Conservation (phyloP, 306 rosid species). For the Malus orientalis region DNA sequence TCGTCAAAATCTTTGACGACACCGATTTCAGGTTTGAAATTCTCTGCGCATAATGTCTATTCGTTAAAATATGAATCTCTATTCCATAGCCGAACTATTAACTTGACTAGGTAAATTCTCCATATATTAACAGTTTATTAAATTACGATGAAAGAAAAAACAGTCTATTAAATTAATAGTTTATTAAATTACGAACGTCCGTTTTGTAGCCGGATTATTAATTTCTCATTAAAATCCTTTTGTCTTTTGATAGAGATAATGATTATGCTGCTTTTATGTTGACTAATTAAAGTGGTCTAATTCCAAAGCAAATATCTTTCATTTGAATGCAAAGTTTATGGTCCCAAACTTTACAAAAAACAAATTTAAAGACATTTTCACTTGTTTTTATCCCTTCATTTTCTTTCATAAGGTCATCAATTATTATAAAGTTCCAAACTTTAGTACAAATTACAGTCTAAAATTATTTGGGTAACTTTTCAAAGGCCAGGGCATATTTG, state of each 20-base stretch:
- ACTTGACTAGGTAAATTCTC: no score
- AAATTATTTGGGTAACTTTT: background rate
- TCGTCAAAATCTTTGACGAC: conserved; percentile 63
- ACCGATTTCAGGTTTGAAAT: conserved; percentile 63
- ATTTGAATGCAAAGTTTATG: background rate
- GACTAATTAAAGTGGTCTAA: background rate
- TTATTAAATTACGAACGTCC: no score
- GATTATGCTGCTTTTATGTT: background rate
- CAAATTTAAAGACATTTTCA: conserved; percentile 13
- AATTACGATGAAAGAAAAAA: no score
- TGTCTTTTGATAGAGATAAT: background rate
- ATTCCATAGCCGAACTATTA: no score
- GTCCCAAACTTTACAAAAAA: conserved; percentile 2
- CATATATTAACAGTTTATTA: no score
- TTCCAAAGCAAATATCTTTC: background rate
- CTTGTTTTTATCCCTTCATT: background rate
- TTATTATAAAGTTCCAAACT: conserved; percentile 24
- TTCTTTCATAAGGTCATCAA: conserved; percentile 22
- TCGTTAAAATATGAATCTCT: no score
- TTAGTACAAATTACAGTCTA: conserved; percentile 18
- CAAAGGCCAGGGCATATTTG: background rate
- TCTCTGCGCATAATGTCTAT: no score
- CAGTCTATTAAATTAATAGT: no score
- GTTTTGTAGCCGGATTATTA: background rate
- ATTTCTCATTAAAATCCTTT: background rate